Evolutionary conservation across 225 moss, liverwort and hornwort genomes (phyloP), one percentile per base, ranked within the genome.

Genomic region (Marchantia polymorpha): DNA sequence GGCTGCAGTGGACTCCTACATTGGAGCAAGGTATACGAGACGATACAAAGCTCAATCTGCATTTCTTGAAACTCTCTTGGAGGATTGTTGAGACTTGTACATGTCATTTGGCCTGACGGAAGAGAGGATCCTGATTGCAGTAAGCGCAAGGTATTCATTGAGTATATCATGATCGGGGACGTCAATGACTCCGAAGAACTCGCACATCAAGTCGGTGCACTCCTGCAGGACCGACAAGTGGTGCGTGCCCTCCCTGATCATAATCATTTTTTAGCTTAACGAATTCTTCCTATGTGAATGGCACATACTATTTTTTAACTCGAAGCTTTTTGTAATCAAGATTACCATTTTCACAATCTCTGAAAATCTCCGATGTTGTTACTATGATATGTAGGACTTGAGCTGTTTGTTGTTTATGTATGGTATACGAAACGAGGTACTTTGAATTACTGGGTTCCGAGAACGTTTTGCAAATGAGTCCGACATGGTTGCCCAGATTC

Each of bases 111-210:
- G 31, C 27, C 79, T 79, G 65, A 61, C 25, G 54, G 31, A 7
- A 52, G 47, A 22, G 3, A 15, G 16, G 23, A 15, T 30, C 30
- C 23, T 76, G 58, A 29, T 29, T 78, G 78, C 90, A 96, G 94
- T 86, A 91, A 91, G 49, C 90, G 90, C 76, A 92, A 89, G 79
- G 97, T 99, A 30, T 88, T 99, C 74, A 87, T 99, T 86, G 94
- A 94, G 89, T 99, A 99, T 84, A 91, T 94, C 71, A 94, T 95
- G 95, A 92, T 99, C 76, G 90, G 92, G 76, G 94, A 87, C 54
- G 84, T 97, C 77, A 97, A 97, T 77, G 97, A 97, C 70, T 91
- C 95, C 55, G 91, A 92, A 78, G 90, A 89, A 81, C 85, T 89
- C 31, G 97, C 97, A 67, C 94, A 99, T 83, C 92, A 90, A 84